A percentile compares a stretch with the other conserved stretches of the same genome.
phyloP scores from a whole-genome alignment of 306 rosid genomes.

The Gastrolobium villosum region DNA sequence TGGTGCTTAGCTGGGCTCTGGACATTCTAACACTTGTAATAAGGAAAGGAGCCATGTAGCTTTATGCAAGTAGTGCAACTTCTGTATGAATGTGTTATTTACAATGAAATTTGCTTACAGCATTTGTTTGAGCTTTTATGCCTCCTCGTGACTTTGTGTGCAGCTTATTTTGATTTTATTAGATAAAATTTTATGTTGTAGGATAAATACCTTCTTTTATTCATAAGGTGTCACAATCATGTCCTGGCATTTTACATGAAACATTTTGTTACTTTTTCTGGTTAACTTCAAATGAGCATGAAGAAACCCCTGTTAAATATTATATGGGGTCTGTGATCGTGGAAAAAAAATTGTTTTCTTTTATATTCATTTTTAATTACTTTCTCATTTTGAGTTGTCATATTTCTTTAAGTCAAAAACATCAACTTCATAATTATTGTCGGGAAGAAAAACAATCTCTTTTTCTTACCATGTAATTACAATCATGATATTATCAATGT shows the following conservation, averaged over 20 bases:
- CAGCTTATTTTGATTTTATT: conserved; percentile 16
- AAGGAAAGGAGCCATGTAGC: conserved; percentile 4
- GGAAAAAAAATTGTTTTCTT: neutral
- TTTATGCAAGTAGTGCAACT: conserved; percentile 20
- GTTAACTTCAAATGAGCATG: conserved; percentile 17
- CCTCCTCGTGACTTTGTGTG: neutral
- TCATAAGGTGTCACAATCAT: conserved; percentile 14
- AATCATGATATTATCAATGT: conserved; percentile 14
- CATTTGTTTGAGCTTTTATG: neutral
- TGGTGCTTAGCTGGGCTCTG: conserved; percentile 6
- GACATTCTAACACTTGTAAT: conserved; percentile 12
- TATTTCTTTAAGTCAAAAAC: conserved; percentile 13
- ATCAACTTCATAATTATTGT: neutral
- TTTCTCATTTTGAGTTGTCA: conserved; percentile 16
- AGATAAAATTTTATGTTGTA: neutral
- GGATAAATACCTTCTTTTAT: neutral
- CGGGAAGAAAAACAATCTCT: neutral
- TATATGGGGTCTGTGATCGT: neutral
- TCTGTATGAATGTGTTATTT: neutral
- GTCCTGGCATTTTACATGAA: conserved; percentile 16
- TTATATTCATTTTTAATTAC: neutral
- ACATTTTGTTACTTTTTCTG: conserved; percentile 18
- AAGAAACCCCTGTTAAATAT: conserved; percentile 31
- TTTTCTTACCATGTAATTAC: conserved; percentile 33
- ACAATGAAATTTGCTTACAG: conserved; percentile 9